Conservation (phyloP, 164 flowering plant species). For the Pachysandra terminalis region DNA sequence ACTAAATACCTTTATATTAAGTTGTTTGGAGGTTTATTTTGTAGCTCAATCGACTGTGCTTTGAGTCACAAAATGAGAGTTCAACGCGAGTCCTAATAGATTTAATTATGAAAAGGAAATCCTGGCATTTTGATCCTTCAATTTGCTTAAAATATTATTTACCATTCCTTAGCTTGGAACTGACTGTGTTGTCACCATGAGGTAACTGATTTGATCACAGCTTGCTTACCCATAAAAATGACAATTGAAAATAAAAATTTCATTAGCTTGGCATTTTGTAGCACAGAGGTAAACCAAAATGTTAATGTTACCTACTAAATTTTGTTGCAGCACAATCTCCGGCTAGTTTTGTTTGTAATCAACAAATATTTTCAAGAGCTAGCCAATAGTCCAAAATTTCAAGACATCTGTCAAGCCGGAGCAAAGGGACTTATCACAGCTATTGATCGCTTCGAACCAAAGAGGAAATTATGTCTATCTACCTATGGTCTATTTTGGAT, state of each 20-base stretch:
- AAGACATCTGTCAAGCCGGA: slow-evolving; percentile 95
- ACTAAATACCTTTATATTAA: background rate
- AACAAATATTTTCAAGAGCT: slow-evolving; percentile 90
- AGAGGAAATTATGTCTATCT: slow-evolving; percentile 65
- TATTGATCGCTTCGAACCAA: slow-evolving; percentile 93
- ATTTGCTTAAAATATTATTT: background rate
- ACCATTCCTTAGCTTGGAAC: background rate
- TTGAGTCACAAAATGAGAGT: background rate
- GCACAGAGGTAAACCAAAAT: no score
- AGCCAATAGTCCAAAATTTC: slow-evolving; percentile 63
- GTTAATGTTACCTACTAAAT: slow-evolving; percentile 4
- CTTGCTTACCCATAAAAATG: background rate
- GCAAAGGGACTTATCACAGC: slow-evolving; percentile 87
- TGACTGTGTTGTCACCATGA: background rate
- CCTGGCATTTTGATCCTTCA: background rate
- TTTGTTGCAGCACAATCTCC: slow-evolving; percentile 91
- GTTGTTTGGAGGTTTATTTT: no score
- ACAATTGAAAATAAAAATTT: no score
- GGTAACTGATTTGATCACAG: background rate
- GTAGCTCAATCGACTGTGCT: background rate
- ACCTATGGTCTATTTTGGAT: slow-evolving; percentile 94
- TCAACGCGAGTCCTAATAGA: background rate
- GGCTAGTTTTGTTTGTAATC: slow-evolving; percentile 80
- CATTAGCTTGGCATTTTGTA: no score
- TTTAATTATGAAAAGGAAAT: background rate